These are phyloP conservation scores for Antarctomyces pellizariae DNA, from an alignment of 495 filamentous ascomycete genomes.

Conservation along the genomic window DNA sequence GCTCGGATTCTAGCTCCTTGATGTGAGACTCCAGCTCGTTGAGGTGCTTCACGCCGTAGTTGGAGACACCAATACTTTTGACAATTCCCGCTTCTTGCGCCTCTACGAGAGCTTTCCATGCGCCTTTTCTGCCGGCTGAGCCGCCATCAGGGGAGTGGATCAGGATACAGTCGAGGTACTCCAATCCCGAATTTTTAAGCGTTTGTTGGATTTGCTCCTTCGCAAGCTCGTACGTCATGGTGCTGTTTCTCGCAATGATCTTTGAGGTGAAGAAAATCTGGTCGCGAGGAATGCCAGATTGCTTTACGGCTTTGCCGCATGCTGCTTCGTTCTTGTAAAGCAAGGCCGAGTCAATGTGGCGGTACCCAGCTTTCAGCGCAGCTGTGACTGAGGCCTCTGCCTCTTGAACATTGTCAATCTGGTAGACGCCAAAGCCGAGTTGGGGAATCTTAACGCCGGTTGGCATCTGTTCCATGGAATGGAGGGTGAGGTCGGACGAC, in stretches of 20 bases:
- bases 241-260: slow-evolving; percentile 21
- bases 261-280: slow-evolving; percentile 58
- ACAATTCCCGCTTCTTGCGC: slow-evolving; percentile 39
- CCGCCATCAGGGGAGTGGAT: slow-evolving; percentile 39
- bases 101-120: slow-evolving; percentile 42
- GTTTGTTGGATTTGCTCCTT: slow-evolving; percentile 26
- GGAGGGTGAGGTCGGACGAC: too few species aligned
- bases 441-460: slow-evolving; percentile 29
- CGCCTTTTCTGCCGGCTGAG: slow-evolving; percentile 26
- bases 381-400: slow-evolving; percentile 21
- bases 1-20: slow-evolving; percentile 31
- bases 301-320: slow-evolving; percentile 35
- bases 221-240: slow-evolving; percentile 24
- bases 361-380: slow-evolving; percentile 24
- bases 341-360: slow-evolving; percentile 41
- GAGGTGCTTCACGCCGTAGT: slow-evolving; percentile 46
- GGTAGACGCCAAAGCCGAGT: slow-evolving; percentile 58
- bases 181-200: slow-evolving; percentile 26
- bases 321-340: slow-evolving; percentile 47
- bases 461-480: too few species aligned
- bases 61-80: slow-evolving; percentile 37
- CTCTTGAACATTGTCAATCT: too few species aligned
- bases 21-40: slow-evolving; percentile 58
- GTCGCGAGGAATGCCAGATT: slow-evolving; percentile 30
- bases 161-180: slow-evolving; percentile 41